Conservation (phyloP, 805 yeast genomes). For the Candida krabiensis region DNA sequence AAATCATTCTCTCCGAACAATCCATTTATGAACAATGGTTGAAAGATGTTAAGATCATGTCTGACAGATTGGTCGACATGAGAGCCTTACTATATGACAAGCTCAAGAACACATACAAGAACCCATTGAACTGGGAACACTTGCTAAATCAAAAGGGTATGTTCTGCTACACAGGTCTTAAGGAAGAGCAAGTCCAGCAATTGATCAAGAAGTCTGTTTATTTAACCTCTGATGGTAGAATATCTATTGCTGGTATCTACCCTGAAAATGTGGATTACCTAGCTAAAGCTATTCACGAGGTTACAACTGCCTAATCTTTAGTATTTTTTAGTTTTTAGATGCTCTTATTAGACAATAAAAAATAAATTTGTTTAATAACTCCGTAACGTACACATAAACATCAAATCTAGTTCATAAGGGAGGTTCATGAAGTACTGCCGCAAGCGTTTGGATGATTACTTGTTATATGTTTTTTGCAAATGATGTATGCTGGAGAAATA, state of each 20-base stretch:
- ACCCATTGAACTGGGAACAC: slow-evolving; percentile 79
- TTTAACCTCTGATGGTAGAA: slow-evolving; percentile 87
- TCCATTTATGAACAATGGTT: slow-evolving; percentile 74
- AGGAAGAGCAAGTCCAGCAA: slow-evolving; percentile 64
- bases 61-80: slow-evolving; percentile 73
- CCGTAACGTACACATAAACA: no score
- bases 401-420: no score
- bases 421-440: no score
- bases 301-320: slow-evolving; percentile 30
- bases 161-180: slow-evolving; percentile 91
- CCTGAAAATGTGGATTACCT: slow-evolving; percentile 73
- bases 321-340: no score
- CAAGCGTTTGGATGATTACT: no score
- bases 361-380: slow-evolving; percentile 42
- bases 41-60: slow-evolving; percentile 74
- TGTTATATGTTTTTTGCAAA: no score
- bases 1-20: slow-evolving; percentile 64
- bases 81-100: slow-evolving; percentile 62
- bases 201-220: slow-evolving; percentile 77
- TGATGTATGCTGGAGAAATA: no score
- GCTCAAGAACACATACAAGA: slow-evolving; percentile 49
- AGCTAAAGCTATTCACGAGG: slow-evolving; percentile 44
- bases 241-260: slow-evolving; percentile 88
- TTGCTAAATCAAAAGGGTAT: slow-evolving; percentile 89
- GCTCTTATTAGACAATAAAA: background rate